Base-by-base conservation (phyloP, 129 eudicot species). In the Saussurea involucrata region DNA sequence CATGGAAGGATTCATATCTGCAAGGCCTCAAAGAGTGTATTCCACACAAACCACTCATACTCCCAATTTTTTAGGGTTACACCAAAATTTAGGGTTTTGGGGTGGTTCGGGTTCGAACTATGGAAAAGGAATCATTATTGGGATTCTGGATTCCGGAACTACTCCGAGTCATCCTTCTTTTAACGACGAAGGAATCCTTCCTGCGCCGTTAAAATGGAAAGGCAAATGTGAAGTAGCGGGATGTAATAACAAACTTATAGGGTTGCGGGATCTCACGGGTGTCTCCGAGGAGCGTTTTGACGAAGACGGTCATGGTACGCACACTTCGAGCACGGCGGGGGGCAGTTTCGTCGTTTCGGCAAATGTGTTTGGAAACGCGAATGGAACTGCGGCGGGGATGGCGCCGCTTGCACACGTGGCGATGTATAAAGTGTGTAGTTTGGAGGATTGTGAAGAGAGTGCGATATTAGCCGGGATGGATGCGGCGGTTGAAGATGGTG, bases 181-280 rank as follows among this genome's bases (percentile, higher is more conserved):
- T 36, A 70, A 42, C 17, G 97, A 89, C 58, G 42, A 71, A 0
- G 88, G 88, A 9, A 73, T 92, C 84, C 83, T 89, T 8, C 90
- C 97, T 34, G 95, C 97, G 17, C 95, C 97, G 0, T 82, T 83
- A 1, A 89, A 89, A 66, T 92, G 97, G 97, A 92, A 89, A 65
- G 95, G 94, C 9, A 77, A 80, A 73, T 92, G 92, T 58, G 89
- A 88, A 4, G 70, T 87, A 42, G 74, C 12, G 13, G 86, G 69
- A 6, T 91, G 97, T 72, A 91, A 91, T 74, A 91, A 88, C 24
- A 91, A 91, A 31, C 66, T 91, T 44, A 84, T 88, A 8, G 97
- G 97, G 3, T 86, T 88, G 17, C 60, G 90, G 24, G 34, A 78
- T 29, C 78, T 87, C 8, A 28, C 21, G 7, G 84, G 64, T 36